Conservation (phyloP, 164 flowering plant species). For the Cinnamomum micranthum region DNA sequence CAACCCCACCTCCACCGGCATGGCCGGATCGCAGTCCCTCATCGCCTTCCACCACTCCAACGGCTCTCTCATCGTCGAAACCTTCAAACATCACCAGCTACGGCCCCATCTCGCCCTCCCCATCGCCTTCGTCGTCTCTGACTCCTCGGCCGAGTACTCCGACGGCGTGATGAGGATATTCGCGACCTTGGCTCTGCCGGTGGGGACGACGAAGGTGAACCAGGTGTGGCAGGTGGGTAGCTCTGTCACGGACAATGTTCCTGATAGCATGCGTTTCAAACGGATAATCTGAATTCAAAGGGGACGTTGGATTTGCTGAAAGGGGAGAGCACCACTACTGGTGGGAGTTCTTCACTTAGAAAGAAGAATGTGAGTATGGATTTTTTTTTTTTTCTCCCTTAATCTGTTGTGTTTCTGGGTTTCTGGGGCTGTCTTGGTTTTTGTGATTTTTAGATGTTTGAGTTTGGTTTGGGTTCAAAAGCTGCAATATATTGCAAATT, state of each 20-base stretch:
- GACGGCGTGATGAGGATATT: slow-evolving; percentile 36
- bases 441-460: no score
- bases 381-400: not conserved
- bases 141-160: slow-evolving; percentile 22
- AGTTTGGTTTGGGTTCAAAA: not conserved
- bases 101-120: slow-evolving; percentile 10
- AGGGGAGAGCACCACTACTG: slow-evolving; percentile 9
- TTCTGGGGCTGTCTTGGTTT: not conserved
- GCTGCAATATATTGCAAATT: no score
- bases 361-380: not conserved
- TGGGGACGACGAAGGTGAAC: slow-evolving; percentile 30
- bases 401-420: not conserved
- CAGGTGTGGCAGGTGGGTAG: slow-evolving; percentile 90
- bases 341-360: not conserved
- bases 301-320: slow-evolving; percentile 38
- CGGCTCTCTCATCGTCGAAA: slow-evolving; percentile 32
- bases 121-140: slow-evolving; percentile 31
- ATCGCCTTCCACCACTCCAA: slow-evolving; percentile 27
- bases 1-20: slow-evolving; percentile 40
- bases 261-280: slow-evolving; percentile 34
- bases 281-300: slow-evolving; percentile 39
- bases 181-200: slow-evolving; percentile 43
- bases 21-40: slow-evolving; percentile 51
- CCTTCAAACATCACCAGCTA: slow-evolving; percentile 34
- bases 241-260: slow-evolving; percentile 29